Evolutionary conservation across 345 rosid genomes (phyloP).

Genomic region (Murraya koenigii): DNA sequence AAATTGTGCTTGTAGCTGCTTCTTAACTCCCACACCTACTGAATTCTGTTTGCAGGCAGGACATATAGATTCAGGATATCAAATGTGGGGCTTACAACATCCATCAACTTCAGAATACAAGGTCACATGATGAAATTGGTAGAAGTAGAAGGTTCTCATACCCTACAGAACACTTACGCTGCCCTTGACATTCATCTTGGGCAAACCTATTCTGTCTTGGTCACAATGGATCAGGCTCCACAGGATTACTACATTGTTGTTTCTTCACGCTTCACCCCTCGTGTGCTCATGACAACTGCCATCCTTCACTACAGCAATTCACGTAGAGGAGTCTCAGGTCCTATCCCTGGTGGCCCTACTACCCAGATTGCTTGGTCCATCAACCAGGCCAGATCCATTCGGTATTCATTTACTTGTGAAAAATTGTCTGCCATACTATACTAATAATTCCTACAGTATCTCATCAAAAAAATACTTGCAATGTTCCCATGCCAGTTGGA

Average conservation of each 20-base stretch:
- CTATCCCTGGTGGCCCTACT: conserved; percentile 76
- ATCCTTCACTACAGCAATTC: conserved; percentile 90
- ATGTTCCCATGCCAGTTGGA: conserved; percentile 45
- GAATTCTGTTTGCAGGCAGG: conserved; percentile 42
- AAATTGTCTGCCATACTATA: not conserved
- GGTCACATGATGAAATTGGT: conserved; percentile 80
- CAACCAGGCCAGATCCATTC: conserved; percentile 82
- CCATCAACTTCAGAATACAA: conserved; percentile 83
- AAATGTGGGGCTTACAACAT: conserved; percentile 68
- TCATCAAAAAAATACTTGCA: not conserved
- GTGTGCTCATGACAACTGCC: conserved; percentile 70
- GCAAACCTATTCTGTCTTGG: conserved; percentile 82
- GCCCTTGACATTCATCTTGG: conserved; percentile 87
- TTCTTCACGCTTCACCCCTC: conserved; percentile 69
- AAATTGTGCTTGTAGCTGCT: too few relatives aligned
- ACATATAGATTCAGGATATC: conserved; percentile 88
- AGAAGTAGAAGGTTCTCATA: conserved; percentile 95
- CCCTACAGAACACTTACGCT: conserved; percentile 61
- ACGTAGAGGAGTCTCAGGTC: conserved; percentile 61
- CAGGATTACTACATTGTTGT: conserved; percentile 77
- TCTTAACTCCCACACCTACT: not conserved
- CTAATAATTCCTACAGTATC: not conserved
- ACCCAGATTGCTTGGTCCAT: conserved; percentile 59
- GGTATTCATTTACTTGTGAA: conserved; percentile 27
- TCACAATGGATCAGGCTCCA: conserved; percentile 74